Evolutionary conservation across 805 yeast species (phyloP), one percentile per base, ranked within the genome.

Genomic region (Candida corydali): DNA sequence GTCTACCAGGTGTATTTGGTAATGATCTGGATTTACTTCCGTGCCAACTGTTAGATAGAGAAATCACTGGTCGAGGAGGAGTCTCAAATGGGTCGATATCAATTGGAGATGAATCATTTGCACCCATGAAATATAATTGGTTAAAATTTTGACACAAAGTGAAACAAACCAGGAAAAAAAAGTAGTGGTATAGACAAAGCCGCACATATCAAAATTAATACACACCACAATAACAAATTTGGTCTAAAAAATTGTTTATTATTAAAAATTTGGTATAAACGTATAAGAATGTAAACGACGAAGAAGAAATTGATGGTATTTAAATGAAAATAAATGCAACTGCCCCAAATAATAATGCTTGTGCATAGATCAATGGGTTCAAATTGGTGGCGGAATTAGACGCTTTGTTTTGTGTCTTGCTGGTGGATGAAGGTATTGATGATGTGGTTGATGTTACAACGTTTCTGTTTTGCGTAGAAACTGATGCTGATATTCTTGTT

Each of bases 281-380:
- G 23, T 7, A 20, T 20, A 20, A 10, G n/a, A 17, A 29, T 18
- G 22, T 10, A 30, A 30, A 30, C 26, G 34, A 20, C 8, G 16
- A 28, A 9, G 8, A 22, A 20, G 26, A 6, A 5, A 19, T 29
- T 19, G 16, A 31, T 11, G n/a, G 12, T 17, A 17, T 12, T 29
- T 42, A 45, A 18, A 50, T 40, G 26, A 49, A 22, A 28, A 51
- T 32, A 33, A 55, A 49, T 14, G 45, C 48, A 20, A 55, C 10
- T 6, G n/a, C 51, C 10, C 56, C 56, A 38, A 55, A 46, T 14
- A 52, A 23, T 11, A 50, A 29, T 5, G 57, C 37, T 34, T 53
- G 58, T 17, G 47, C 31, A 38, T 45, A 43, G 17, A 51, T 23
- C 25, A 52, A 42, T 15, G 40, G 17, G 15, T 46, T 48, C 14